phyloP scores from a whole-genome alignment of 129 eudicot genomes.

The Apium graveolens region DNA sequence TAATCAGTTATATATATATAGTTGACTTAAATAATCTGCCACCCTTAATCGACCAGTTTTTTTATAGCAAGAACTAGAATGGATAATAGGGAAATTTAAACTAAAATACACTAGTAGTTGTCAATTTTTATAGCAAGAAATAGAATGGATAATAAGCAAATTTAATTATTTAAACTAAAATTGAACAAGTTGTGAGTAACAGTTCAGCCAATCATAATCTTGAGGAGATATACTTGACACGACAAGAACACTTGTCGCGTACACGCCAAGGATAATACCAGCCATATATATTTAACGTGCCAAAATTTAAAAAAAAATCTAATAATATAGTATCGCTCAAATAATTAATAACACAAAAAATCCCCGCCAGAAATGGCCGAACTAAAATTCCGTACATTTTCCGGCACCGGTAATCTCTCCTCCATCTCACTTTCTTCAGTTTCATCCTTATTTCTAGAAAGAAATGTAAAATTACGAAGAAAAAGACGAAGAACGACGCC shows the following conservation, averaged over 20 bases:
- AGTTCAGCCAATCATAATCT: background rate
- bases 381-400: background rate
- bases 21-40: too few species aligned
- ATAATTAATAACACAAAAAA: background rate
- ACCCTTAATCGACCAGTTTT: too few species aligned
- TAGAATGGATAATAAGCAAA: too few species aligned
- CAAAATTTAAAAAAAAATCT: background rate
- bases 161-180: too few species aligned
- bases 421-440: slow-evolving; percentile 12
- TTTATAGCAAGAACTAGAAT: too few species aligned
- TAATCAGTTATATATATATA: too few species aligned
- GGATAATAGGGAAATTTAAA: too few species aligned
- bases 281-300: background rate
- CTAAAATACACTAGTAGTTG: too few species aligned
- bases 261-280: background rate
- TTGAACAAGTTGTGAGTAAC: background rate
- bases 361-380: background rate
- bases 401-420: slow-evolving; percentile 12
- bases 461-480: background rate
- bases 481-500: background rate
- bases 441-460: background rate
- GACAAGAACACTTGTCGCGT: background rate
- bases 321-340: background rate
- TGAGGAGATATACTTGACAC: slow-evolving; percentile 2
- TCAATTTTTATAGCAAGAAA: too few species aligned